Evolutionary conservation across 2,329 filamentous ascomycete species (phyloP), one percentile per base, ranked within the genome.

Genomic region (Scedosporium aurantiacum): DNA sequence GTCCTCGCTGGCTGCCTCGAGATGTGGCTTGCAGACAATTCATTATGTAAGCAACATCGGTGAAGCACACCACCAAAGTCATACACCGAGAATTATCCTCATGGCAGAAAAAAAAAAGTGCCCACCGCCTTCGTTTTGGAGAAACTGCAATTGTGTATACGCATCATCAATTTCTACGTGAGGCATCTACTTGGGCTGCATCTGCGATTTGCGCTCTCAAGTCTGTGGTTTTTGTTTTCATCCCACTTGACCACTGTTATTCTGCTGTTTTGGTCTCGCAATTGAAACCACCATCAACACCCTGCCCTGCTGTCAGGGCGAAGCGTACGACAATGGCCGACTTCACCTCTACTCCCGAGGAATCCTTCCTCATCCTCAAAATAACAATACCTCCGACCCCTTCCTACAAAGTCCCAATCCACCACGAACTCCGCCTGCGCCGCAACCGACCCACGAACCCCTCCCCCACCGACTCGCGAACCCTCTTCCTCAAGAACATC

Each of bases 401-500:
- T 1, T 83, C 88, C 1, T 89, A 82, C 63, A 82, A 85, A 25
- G 74, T 79, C 50, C 73, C 81, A 52, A 81, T 85, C 62, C 84
- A 83, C 58, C 94, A 97, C 76, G 90, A 92, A 74, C 78, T 97
- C 68, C 96, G 96, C 76, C 76, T 97, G 61, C 90, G 90, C 66
- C 85, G 85, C 61, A 92, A 97, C 74, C 81, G 86, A 55, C 91
- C 93, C 63, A 90, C 88, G 74, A 81, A 89, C 47, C 85, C 89
- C 14, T 88, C 88, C 6, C 79, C 82, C 61, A 82, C 89, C 72
- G 88, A 93, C 67, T 77, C 84, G 16, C 86, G 92, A 67, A 91
- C 89, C 64, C 80, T 99, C 18, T 99, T 96, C 74, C 71, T 96
- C n/a, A 89, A 92, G 65, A 97, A 99, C 69, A 76, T 95, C 0